Evolutionary conservation across 805 yeast species (phyloP), one percentile per base, ranked within the genome.

Genomic region (Kazachstania psychrophila): DNA sequence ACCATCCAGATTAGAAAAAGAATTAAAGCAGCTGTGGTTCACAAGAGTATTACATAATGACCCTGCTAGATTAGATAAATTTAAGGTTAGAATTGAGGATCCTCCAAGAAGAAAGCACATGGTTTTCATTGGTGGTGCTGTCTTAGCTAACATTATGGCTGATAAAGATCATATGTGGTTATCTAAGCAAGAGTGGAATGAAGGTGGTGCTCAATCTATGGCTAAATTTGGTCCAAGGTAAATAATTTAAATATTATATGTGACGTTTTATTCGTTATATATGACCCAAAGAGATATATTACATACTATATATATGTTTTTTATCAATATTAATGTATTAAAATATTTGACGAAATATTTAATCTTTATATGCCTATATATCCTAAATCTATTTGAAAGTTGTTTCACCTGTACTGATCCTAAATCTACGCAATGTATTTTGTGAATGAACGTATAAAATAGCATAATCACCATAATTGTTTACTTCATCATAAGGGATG

Each of bases 111-210:
- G 98, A 70, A 82, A 88, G 60, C 96, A 92, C 62, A 89, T 92
- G 96, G 98, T 92, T 24, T 92, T 92, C 64, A 79, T 89, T 48
- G 98, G 98, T 50, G 98, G 98, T 52, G 97, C 97, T 4, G 97
- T 92, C 15, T 71, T 92, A 57, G 97, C 98, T 23, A 86, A 83
- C 57, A 89, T 92, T 49, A 92, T 92, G 97, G 94, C 94, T 32
- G 96, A 88, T 60, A 92, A 89, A 62, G 96, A 88, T 48, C 96
- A 88, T 56, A 84, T 92, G 95, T 92, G 98, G 98, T 75, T 92
- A 48, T 70, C 85, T 37, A 88, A 83, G 59, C 86, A 82, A 58
- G 98, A 92, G 65, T 92, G 97, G 97, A 92, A 86, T 60, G 98
- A 92, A 67, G 86, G 82, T 55, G 98, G 98, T 23, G 75, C 95